Evolutionary conservation across 352 stramenopile genomes (phyloP).

Genomic region (Pythium dissotocum): DNA sequence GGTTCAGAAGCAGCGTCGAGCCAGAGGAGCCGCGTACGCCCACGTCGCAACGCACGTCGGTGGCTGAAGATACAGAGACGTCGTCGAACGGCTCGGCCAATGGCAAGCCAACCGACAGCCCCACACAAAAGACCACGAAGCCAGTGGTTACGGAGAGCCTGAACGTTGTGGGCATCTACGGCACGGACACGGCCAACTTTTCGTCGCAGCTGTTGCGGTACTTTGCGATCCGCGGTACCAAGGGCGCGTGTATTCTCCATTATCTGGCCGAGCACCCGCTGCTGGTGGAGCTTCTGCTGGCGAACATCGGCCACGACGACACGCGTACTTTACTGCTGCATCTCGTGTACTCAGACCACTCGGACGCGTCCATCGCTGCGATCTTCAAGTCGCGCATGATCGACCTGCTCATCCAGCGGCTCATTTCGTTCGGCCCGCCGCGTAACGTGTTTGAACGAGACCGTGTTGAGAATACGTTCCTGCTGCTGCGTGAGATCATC

Average conservation of each 20-base stretch:
- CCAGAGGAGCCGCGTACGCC: constrained; percentile 24
- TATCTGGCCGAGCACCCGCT: constrained; percentile 57
- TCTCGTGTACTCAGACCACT: constrained; percentile 85
- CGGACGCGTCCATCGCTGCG: constrained; percentile 65
- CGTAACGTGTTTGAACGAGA: constrained; percentile 74
- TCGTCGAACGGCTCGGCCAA: neutral
- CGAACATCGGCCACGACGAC: constrained; percentile 83
- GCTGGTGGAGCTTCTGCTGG: constrained; percentile 72
- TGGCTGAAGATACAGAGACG: constrained; percentile 11
- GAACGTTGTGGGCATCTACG: constrained; percentile 67
- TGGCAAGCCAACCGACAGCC: constrained; percentile 21
- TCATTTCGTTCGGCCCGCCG: constrained; percentile 70
- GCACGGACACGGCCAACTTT: constrained; percentile 77
- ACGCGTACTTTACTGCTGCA: constrained; percentile 76
- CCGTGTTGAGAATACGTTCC: constrained; percentile 79
- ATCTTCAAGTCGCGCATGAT: constrained; percentile 75
- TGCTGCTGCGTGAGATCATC: constrained; percentile 79
- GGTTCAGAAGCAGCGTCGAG: constrained; percentile 4
- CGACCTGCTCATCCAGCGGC: constrained; percentile 75
- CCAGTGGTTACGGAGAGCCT: constrained; percentile 27
- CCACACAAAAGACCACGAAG: constrained; percentile 23
- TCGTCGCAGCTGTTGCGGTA: constrained; percentile 81
- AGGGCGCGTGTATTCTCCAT: constrained; percentile 75
- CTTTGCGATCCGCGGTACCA: constrained; percentile 76
- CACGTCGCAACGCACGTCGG: constrained; percentile 21